Percentiles rank a stretch among this genome's conserved stretches.
Evolutionary conservation across 2,329 filamentous ascomycete genomes (phyloP).

Genomic region (Pezizomycotina sp.): DNA sequence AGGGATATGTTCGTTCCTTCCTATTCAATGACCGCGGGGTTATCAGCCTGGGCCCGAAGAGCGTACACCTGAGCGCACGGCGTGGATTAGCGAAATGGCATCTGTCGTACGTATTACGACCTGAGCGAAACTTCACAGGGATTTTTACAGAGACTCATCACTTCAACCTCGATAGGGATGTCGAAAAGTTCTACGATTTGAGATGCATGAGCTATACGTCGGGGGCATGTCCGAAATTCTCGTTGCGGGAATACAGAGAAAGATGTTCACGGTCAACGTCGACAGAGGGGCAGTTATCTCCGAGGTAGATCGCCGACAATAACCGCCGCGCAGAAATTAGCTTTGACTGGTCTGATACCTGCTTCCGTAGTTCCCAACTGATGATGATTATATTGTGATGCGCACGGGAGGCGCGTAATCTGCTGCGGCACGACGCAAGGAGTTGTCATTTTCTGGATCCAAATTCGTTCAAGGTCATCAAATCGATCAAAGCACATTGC

Average conservation of each 20-base stretch:
- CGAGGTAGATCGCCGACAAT: constrained; percentile 39
- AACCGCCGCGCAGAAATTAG: neutral
- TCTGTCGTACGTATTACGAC: constrained; percentile 42
- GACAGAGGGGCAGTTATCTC: constrained; percentile 58
- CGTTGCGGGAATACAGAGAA: constrained; percentile 60
- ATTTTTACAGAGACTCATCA: neutral
- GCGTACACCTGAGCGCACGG: constrained; percentile 75
- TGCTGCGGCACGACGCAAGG: constrained; percentile 78
- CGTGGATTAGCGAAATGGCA: constrained; percentile 80
- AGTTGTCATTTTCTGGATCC: constrained; percentile 74
- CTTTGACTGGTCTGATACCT: neutral
- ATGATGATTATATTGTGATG: constrained; percentile 77
- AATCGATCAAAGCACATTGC: constrained; percentile 69
- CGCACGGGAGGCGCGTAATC: constrained; percentile 69
- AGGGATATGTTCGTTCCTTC: constrained; percentile 75
- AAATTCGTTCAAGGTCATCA: constrained; percentile 57
- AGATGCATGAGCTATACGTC: constrained; percentile 92
- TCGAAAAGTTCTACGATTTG: constrained; percentile 65
- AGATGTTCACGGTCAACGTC: constrained; percentile 62
- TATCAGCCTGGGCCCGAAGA: constrained; percentile 63
- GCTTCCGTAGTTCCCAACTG: constrained; percentile 44
- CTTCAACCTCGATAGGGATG: constrained; percentile 30
- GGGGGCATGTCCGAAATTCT: constrained; percentile 66
- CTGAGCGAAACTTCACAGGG: constrained; percentile 1
- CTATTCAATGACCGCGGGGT: constrained; percentile 84